Evolutionary conservation across 2,329 filamentous ascomycete species (phyloP).

Genomic region (Aspergillus proliferans): DNA sequence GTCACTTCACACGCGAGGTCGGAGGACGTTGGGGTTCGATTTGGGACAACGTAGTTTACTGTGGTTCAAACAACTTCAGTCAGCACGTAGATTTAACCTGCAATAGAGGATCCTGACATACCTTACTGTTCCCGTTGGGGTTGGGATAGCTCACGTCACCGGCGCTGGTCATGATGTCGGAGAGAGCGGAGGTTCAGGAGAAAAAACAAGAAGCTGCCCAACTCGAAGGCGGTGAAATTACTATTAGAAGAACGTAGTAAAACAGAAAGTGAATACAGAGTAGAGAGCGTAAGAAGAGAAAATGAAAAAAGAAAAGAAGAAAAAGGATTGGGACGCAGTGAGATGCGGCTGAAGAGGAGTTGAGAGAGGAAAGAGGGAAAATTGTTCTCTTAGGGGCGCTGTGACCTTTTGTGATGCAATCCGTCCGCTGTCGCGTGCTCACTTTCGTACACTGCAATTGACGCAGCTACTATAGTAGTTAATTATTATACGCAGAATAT

Average conservation of each 20-base stretch:
- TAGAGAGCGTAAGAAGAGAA: not conserved
- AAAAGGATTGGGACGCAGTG: no score
- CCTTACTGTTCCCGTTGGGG: slow-evolving; percentile 34
- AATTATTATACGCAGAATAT: no score
- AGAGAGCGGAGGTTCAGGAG: slow-evolving; percentile 5
- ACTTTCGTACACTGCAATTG: no score
- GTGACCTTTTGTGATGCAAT: no score
- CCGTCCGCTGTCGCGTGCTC: no score
- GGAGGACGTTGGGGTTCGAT: not conserved
- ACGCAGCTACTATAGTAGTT: no score
- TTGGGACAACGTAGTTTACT: slow-evolving; percentile 10
- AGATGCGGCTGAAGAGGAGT: no score
- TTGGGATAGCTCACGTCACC: slow-evolving; percentile 35
- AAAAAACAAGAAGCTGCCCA: slow-evolving; percentile 7
- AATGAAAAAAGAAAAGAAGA: not conserved
- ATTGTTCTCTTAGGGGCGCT: no score
- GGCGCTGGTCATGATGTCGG: slow-evolving; percentile 23
- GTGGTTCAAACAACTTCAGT: slow-evolving; percentile 2
- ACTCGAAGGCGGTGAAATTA: slow-evolving; percentile 1
- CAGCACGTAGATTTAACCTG: slow-evolving; percentile 7
- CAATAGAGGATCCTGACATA: slow-evolving; percentile 12
- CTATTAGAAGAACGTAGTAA: not conserved
- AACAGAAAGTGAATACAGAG: not conserved
- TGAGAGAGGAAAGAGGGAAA: no score
- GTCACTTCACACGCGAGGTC: slow-evolving; percentile 3